A percentile compares a stretch with the other conserved stretches of the same genome.
Conservation (phyloP, 75 land plant genomes). For the Picea glauca region DNA sequence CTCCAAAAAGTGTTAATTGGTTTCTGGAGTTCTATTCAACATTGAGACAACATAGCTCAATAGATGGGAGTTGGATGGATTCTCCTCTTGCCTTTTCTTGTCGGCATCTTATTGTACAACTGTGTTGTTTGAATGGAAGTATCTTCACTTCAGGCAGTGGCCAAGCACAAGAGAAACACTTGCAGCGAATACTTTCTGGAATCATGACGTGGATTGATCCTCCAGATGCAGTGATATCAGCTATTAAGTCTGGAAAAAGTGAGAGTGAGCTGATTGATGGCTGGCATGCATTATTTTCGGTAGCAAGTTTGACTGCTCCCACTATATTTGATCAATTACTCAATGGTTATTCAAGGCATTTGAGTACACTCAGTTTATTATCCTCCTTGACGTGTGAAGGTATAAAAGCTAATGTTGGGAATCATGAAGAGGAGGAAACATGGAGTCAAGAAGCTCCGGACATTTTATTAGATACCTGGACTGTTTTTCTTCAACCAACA, state of each 20-base stretch:
- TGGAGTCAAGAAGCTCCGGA: slow-evolving; percentile 84
- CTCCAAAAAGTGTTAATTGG: slow-evolving; percentile 59
- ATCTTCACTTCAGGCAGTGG: slow-evolving; percentile 84
- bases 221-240: slow-evolving; percentile 48
- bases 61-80: slow-evolving; percentile 64
- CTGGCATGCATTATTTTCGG: slow-evolving; percentile 76
- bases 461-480: slow-evolving; percentile 89
- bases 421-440: slow-evolving; percentile 54
- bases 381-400: slow-evolving; percentile 84
- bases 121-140: slow-evolving; percentile 75
- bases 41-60: slow-evolving; percentile 43
- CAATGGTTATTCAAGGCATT: slow-evolving; percentile 60
- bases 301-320: slow-evolving; percentile 67
- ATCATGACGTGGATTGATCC: slow-evolving; percentile 79
- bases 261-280: slow-evolving; percentile 98
- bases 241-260: slow-evolving; percentile 66
- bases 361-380: slow-evolving; percentile 65
- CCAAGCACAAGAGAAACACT: slow-evolving; percentile 64
- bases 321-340: slow-evolving; percentile 74
- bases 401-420: slow-evolving; percentile 36
- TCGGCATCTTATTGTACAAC: slow-evolving; percentile 82
- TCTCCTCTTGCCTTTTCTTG: slow-evolving; percentile 82
- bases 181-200: slow-evolving; percentile 63
- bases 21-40: slow-evolving; percentile 71
- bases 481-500: slow-evolving; percentile 59